Evolutionary conservation across 2,329 filamentous ascomycete genomes (phyloP), one percentile per base, ranked within the genome.

Genomic region (Colletotrichum aenigma): DNA sequence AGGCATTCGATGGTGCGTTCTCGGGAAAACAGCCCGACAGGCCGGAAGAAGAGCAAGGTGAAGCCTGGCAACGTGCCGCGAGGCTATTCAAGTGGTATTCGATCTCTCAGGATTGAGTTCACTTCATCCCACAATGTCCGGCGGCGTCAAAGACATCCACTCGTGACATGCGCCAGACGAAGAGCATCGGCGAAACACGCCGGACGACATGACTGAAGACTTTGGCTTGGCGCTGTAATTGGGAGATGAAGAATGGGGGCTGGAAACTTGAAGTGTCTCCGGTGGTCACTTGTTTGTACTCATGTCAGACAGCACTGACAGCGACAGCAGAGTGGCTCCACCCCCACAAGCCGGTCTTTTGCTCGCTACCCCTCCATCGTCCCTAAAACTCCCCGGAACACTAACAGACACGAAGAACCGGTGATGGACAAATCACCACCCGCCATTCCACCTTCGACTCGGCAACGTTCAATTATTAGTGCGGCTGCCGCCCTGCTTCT

Each of bases 271-370:
- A 10, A n/a, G 9, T 12, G 34, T 32, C 24, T 61, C 56, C 15
- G 34, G 10, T 18, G 32, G 56, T 73, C 65, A 30, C 65, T 43
- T 62, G 38, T n/a, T 36, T 38, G 70, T 61, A 48, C n/a, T 21
- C 16, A n/a, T 10, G 15, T 38, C 26, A 26, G 38, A 15, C 15
- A 32, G 58, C 34, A 15, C 58, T 36, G 12, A 52, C 55, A 73
- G 56, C 21, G n/a, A 26, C 38, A 48, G 18, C 18, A n/a, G 18
- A 24, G 28, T 36, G 30, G 38, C 56, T 36, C 69, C 73, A 67
- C 73, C 68, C 65, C 73, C 73, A 75, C 73, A 65, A 67, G 38
- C 73, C 73, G 73, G 62, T 36, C 55, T 67, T 21, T 34, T 55
- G 15, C 52, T 62, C 55, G 58, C 26, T 34, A 38, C 36, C 38